Conservation (phyloP, 192 early-diverging fungal genomes). For the Glomus cerebriforme region DNA sequence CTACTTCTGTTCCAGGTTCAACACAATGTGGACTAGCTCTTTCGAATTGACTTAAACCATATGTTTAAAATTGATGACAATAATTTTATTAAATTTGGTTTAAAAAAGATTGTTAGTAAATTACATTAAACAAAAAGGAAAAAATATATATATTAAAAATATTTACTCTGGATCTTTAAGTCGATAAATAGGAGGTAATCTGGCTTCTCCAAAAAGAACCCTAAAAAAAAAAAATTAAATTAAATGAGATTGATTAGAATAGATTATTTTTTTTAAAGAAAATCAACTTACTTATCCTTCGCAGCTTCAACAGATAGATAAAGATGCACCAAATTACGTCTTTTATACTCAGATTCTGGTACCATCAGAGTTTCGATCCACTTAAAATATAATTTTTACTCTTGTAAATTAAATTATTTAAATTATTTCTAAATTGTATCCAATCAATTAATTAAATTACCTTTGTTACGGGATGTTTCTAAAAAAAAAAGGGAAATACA, state of each 20-base stretch:
- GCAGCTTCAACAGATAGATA: background rate
- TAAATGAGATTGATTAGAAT: background rate
- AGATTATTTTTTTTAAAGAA: too few relatives aligned
- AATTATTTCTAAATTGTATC: background rate
- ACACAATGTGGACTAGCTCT: background rate
- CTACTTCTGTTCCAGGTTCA: slow-evolving; percentile 19
- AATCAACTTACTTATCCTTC: background rate
- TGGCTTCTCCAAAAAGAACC: slow-evolving; percentile 2
- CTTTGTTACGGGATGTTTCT: slow-evolving; percentile 20
- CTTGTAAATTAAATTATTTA: too few relatives aligned
- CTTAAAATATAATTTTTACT: background rate
- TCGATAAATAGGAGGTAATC: slow-evolving; percentile 10
- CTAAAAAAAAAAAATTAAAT: background rate
- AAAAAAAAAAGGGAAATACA: background rate
- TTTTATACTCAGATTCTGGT: slow-evolving; percentile 7
- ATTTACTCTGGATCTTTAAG: slow-evolving; percentile 9
- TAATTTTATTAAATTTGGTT: too few relatives aligned
- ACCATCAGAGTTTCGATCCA: slow-evolving; percentile 3
- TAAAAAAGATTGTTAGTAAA: background rate
- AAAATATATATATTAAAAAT: background rate
- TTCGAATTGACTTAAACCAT: background rate
- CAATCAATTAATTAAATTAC: background rate
- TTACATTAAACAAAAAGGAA: background rate
- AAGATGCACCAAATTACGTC: background rate
- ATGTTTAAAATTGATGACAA: too few relatives aligned